Conservation (phyloP, 345 rosid species). For the Angophora floribunda region DNA sequence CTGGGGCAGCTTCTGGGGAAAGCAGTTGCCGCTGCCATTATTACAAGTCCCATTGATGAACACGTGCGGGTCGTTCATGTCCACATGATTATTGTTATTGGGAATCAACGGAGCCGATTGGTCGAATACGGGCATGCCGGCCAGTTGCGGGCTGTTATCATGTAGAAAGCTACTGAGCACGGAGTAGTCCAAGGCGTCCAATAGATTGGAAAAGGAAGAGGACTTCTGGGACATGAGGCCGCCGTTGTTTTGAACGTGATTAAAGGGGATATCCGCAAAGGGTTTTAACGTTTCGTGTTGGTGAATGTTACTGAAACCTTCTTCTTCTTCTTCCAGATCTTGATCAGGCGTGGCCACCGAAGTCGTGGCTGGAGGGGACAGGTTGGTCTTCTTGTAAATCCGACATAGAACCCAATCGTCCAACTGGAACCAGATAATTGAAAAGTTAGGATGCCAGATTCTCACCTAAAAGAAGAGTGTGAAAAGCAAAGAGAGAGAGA, state of each 20-base stretch:
- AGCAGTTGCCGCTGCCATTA: constrained; percentile 9
- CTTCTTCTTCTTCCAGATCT: constrained; percentile 62
- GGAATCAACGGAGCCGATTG: not conserved
- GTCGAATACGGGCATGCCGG: not conserved
- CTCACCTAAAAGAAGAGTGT: not conserved
- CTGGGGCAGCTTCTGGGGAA: constrained; percentile 36
- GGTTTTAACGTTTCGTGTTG: not conserved
- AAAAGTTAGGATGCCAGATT: not conserved
- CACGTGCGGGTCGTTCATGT: constrained; percentile 5
- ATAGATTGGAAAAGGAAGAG: constrained; percentile 61
- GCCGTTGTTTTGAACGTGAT: not conserved
- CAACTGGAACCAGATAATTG: constrained; percentile 29
- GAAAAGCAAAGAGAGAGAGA: not conserved
- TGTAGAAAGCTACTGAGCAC: constrained; percentile 41
- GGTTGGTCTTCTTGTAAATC: constrained; percentile 73
- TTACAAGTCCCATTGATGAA: constrained; percentile 3
- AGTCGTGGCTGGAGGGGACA: constrained; percentile 27
- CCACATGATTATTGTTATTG: not conserved
- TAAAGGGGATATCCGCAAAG: not conserved
- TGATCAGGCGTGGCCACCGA: constrained; percentile 24
- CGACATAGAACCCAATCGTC: constrained; percentile 99
- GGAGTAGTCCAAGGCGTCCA: constrained; percentile 70
- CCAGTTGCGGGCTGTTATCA: constrained; percentile 26
- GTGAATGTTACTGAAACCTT: constrained; percentile 5
- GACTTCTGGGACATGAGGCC: constrained; percentile 57